These are phyloP conservation scores for Bombardia bombarda DNA, from an alignment of 495 filamentous ascomycete genomes.

Conservation along the genomic window DNA sequence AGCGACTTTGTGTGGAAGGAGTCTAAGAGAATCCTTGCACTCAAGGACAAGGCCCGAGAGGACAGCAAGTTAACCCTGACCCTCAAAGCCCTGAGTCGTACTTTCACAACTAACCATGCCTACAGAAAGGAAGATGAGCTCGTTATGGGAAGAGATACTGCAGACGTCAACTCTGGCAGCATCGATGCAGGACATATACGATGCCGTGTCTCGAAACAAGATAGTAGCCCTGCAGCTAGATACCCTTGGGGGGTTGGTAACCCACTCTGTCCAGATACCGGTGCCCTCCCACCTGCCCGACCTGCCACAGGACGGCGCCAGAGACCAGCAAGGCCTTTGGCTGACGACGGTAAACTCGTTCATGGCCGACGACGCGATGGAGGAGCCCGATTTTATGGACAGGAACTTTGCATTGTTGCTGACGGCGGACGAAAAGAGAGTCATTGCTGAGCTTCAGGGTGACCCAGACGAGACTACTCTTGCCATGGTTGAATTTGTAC, in stretches of 20 bases:
- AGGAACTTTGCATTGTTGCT: conserved; percentile 83
- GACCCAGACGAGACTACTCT: conserved; percentile 64
- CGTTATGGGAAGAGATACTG: conserved; percentile 63
- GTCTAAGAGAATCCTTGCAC: conserved; percentile 62
- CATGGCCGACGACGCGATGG: conserved; percentile 53
- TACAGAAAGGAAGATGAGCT: conserved; percentile 44
- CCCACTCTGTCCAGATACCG: conserved; percentile 82
- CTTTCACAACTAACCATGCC: conserved; percentile 7
- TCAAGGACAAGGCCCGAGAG: conserved; percentile 74
- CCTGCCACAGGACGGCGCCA: conserved; percentile 57
- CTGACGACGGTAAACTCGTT: conserved; percentile 78
- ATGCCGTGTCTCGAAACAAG: conserved; percentile 69
- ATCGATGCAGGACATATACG: conserved; percentile 73
- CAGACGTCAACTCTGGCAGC: conserved; percentile 69
- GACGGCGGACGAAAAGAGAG: conserved; percentile 72
- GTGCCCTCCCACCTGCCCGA: conserved; percentile 66
- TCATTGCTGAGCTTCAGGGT: conserved; percentile 73
- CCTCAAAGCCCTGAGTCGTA: neutral
- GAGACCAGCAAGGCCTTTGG: conserved; percentile 67
- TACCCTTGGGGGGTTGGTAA: conserved; percentile 37
- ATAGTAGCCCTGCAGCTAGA: conserved; percentile 57
- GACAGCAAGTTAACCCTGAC: conserved; percentile 44
- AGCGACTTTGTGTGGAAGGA: conserved; percentile 85
- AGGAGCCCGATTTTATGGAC: conserved; percentile 55
- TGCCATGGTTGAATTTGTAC: conserved; percentile 74